phyloP scores from a whole-genome alignment of 768 basidiomycete species.

The Ephemerocybe angulata region DNA sequence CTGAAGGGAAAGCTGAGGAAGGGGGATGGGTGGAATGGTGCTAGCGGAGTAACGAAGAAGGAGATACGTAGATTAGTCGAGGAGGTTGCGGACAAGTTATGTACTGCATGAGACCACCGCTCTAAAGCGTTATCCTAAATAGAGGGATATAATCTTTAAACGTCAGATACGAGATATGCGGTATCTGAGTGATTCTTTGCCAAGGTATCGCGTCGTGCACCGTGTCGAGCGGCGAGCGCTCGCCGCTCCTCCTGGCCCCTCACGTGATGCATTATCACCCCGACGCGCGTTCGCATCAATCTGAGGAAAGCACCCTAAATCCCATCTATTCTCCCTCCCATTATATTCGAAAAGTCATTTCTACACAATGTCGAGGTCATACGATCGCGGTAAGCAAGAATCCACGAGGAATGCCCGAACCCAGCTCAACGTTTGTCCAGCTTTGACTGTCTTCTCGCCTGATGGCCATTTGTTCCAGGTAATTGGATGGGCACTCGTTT shows the following conservation, averaged over 20 bases:
- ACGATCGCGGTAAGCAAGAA: slow-evolving; percentile 79
- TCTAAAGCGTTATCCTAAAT: too few species aligned
- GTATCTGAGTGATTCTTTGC: too few species aligned
- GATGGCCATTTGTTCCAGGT: slow-evolving; percentile 99
- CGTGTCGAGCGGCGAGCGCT: too few species aligned
- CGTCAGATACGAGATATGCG: too few species aligned
- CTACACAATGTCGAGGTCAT: slow-evolving; percentile 80
- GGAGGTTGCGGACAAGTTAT: slow-evolving; percentile 55
- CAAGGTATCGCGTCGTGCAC: too few species aligned
- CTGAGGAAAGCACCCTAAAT: too few species aligned
- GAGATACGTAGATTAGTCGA: slow-evolving; percentile 62
- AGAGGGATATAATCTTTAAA: too few species aligned
- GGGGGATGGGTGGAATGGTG: slow-evolving; percentile 44
- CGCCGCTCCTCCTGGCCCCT: too few species aligned
- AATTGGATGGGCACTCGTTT: slow-evolving; percentile 19
- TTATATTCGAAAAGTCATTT: slow-evolving; percentile 16
- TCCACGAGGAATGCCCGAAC: neutral
- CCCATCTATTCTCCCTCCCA: slow-evolving; percentile 13
- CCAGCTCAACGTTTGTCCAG: slow-evolving; percentile 37
- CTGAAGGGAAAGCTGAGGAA: slow-evolving; percentile 56
- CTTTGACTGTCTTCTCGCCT: slow-evolving; percentile 96
- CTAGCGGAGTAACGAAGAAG: slow-evolving; percentile 54
- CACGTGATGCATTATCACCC: neutral
- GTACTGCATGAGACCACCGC: slow-evolving; percentile 19
- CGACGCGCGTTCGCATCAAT: neutral